These are phyloP conservation scores for Diplodia corticola DNA, from an alignment of 2,329 filamentous ascomycete genomes.

Conservation along the genomic window DNA sequence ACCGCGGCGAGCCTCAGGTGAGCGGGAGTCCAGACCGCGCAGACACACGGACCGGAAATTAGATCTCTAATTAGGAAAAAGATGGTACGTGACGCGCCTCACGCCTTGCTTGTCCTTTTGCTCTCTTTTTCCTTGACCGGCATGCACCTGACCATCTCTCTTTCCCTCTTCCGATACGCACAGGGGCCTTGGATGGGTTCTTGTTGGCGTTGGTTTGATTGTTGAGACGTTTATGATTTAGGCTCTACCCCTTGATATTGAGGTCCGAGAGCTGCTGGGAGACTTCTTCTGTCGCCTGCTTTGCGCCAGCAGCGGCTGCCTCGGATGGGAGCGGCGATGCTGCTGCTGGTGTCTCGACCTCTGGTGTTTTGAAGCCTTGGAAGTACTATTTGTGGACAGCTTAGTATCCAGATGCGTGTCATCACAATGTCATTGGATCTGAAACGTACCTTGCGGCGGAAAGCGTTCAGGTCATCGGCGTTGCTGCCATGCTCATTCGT, in stretches of 20 bases:
- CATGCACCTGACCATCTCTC: not conserved
- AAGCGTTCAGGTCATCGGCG: conserved; percentile 68
- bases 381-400: conserved; percentile 33
- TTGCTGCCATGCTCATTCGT: conserved; percentile 47
- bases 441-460: conserved; percentile 55
- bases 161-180: not conserved
- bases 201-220: not conserved
- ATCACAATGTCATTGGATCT: not conserved
- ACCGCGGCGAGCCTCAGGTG: not conserved
- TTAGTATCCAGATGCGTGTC: not conserved
- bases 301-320: not conserved
- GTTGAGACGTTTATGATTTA: not conserved
- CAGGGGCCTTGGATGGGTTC: not conserved
- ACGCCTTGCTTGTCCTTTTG: not conserved
- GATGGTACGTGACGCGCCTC: not conserved
- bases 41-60: not conserved
- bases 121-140: not conserved
- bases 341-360: not conserved
- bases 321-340: not conserved
- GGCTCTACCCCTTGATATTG: not conserved
- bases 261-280: not conserved
- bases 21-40: not conserved
- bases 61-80: not conserved
- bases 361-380: conserved; percentile 38
- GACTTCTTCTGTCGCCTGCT: not conserved